These are phyloP conservation scores for Chenopodium suecicum DNA, from an alignment of 148 eudicot genomes.

Conservation along the genomic window DNA sequence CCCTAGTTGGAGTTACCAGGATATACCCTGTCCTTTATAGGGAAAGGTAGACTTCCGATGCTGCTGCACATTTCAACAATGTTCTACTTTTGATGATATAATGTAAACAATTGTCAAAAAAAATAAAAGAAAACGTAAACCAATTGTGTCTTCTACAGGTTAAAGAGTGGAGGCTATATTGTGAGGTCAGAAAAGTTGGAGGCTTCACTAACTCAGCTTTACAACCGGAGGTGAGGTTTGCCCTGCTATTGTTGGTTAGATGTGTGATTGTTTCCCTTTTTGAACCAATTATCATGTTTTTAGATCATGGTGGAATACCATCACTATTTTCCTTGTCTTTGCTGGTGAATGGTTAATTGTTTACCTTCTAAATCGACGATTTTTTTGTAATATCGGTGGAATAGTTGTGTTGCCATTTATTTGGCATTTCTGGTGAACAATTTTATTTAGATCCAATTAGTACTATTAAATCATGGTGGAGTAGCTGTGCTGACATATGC, in stretches of 20 bases:
- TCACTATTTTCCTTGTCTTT: neutral
- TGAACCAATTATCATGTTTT: neutral
- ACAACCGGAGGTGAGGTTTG: slow-evolving; percentile 57
- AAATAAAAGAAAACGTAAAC: neutral
- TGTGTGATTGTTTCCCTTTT: neutral
- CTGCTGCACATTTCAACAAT: slow-evolving; percentile 9
- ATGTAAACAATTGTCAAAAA: neutral
- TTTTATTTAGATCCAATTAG: neutral
- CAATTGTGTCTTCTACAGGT: slow-evolving; percentile 39
- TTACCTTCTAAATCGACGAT: neutral
- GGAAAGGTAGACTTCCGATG: slow-evolving; percentile 58
- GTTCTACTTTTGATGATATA: neutral
- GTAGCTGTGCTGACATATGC: neutral
- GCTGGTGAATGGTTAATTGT: neutral
- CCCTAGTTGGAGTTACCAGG: slow-evolving; percentile 74
- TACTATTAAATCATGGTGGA: neutral
- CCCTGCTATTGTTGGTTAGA: neutral
- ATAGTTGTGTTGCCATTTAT: neutral
- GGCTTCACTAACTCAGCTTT: slow-evolving; percentile 46
- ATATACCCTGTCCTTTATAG: slow-evolving; percentile 86
- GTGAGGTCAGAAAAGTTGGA: slow-evolving; percentile 89
- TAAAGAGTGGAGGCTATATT: slow-evolving; percentile 52
- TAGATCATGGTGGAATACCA: neutral
- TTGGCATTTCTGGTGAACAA: neutral
- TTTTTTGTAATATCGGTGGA: neutral